phyloP scores from a whole-genome alignment of 768 basidiomycete species.

The Suillus decipiens region DNA sequence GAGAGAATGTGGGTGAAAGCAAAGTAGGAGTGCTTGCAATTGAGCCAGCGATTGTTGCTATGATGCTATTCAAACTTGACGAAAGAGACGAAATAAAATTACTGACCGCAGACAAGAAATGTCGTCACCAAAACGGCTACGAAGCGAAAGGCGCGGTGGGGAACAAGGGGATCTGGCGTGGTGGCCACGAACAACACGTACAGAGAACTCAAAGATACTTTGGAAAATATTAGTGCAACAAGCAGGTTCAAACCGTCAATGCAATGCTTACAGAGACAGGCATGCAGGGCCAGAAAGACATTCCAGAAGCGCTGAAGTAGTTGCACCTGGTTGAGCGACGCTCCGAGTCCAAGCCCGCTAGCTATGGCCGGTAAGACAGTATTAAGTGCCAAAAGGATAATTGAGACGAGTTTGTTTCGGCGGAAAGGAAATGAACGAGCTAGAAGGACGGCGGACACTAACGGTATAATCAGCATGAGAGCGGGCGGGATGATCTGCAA shows the following conservation, averaged over 20 bases:
- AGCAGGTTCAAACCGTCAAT: not conserved
- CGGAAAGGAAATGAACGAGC: slow-evolving; percentile 13
- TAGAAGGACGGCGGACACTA: slow-evolving; percentile 21
- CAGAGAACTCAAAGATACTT: slow-evolving; percentile 30
- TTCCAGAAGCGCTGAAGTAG: slow-evolving; percentile 19
- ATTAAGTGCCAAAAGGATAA: slow-evolving; percentile 21
- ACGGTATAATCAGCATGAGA: slow-evolving; percentile 27
- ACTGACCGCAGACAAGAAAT: slow-evolving; percentile 31
- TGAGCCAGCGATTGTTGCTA: slow-evolving; percentile 29
- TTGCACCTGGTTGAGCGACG: slow-evolving; percentile 14
- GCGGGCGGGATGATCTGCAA: slow-evolving; percentile 20
- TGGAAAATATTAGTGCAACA: not conserved
- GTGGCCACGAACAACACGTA: slow-evolving; percentile 20
- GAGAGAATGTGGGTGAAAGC: slow-evolving; percentile 26
- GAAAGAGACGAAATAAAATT: not conserved
- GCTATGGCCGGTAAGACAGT: slow-evolving; percentile 26
- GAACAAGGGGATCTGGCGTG: slow-evolving; percentile 10
- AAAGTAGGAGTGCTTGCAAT: slow-evolving; percentile 27
- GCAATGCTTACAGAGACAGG: slow-evolving; percentile 22
- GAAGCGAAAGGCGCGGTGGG: slow-evolving; percentile 17
- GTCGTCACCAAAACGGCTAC: slow-evolving; percentile 22
- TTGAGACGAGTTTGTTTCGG: slow-evolving; percentile 14
- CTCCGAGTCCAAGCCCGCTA: slow-evolving; percentile 22
- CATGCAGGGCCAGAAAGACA: slow-evolving; percentile 22
- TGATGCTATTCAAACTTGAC: not conserved